Conservation (phyloP, 257 asterid genomes). For the Lycium barbarum region DNA sequence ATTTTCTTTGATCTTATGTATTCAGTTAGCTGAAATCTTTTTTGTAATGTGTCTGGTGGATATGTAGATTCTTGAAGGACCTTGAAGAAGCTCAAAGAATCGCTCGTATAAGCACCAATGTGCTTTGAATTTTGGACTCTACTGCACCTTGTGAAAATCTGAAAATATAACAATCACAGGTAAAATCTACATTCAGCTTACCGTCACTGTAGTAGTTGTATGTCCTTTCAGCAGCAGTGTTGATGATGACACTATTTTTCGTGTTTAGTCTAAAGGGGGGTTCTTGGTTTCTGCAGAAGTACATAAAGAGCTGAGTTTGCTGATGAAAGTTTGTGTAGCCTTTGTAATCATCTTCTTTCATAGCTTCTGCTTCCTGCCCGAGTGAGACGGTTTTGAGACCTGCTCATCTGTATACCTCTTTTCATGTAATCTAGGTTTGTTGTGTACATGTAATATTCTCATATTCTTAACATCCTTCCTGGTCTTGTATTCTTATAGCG, state of each 20-base stretch:
- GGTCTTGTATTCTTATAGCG: not conserved
- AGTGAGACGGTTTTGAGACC: constrained; percentile 16
- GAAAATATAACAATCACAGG: not conserved
- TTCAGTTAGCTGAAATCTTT: not conserved
- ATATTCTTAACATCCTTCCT: not conserved
- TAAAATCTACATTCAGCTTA: not conserved
- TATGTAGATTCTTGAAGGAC: constrained; percentile 78
- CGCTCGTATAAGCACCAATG: constrained; percentile 64
- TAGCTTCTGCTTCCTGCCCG: not conserved
- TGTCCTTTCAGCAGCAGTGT: not conserved
- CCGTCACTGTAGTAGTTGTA: not conserved
- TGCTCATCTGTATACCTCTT: constrained; percentile 11
- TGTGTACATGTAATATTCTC: constrained; percentile 15
- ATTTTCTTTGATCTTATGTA: not conserved
- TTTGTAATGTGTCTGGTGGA: constrained; percentile 20
- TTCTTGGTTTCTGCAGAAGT: constrained; percentile 3
- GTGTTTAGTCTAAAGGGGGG: not conserved
- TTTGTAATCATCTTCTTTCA: constrained; percentile 14
- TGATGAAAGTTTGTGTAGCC: constrained; percentile 9
- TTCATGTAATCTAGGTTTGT: not conserved
- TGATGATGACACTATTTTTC: not conserved
- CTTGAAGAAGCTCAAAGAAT: constrained; percentile 95
- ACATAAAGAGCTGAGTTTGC: constrained; percentile 8
- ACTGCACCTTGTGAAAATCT: not conserved
- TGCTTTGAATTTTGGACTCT: constrained; percentile 47